Conservation (phyloP, 1,284 basidiomycete genomes). For the Ganoderma lingzhi region DNA sequence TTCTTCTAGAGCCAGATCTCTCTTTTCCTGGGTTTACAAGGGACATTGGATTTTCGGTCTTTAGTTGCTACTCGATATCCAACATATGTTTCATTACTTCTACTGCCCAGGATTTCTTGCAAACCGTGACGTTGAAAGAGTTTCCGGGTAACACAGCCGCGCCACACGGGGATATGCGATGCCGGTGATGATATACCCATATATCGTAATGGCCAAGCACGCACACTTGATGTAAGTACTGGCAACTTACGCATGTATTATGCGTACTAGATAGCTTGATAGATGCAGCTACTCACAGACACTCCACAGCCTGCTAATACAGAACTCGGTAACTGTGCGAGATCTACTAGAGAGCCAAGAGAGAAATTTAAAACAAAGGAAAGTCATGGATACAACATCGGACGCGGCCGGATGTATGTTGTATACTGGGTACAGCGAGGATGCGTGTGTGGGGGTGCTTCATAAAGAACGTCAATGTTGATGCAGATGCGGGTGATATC, state of each 20-base stretch:
- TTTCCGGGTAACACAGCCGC: no score
- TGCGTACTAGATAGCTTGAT: not conserved
- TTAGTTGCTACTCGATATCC: not conserved
- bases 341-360: not conserved
- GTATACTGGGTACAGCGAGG: conserved; percentile 17
- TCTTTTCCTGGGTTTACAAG: not conserved
- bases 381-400: conserved; percentile 16
- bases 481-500: not conserved
- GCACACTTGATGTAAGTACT: not conserved
- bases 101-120: not conserved
- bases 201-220: not conserved
- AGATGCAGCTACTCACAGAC: not conserved
- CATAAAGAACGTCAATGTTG: conserved; percentile 5
- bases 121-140: no score
- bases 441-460: conserved; percentile 10
- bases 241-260: not conserved
- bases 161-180: not conserved
- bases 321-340: not conserved
- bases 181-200: not conserved
- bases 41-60: not conserved
- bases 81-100: not conserved
- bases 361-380: not conserved
- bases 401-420: conserved; percentile 7
- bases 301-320: conserved; percentile 12
- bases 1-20: not conserved